These are phyloP conservation scores for Echinochloa phyllopogon DNA, from an alignment of 176 grass and related monocot genomes.

Conservation along the genomic window DNA sequence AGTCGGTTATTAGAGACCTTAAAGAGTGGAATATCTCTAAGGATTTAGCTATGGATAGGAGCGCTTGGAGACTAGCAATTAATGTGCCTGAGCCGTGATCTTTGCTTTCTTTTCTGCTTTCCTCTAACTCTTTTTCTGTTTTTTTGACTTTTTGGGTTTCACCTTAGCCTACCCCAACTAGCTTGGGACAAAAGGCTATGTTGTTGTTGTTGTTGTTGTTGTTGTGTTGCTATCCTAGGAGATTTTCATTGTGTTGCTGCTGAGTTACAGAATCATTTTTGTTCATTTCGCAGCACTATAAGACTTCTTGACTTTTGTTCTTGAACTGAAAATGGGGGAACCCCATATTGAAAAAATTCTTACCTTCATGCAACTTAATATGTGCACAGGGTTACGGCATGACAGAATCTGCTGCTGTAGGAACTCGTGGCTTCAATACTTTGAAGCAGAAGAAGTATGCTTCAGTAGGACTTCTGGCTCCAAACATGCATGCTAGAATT, in stretches of 20 bases:
- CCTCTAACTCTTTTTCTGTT: too few species aligned
- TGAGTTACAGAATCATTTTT: neutral
- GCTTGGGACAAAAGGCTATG: too few species aligned
- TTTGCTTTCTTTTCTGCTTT: too few species aligned
- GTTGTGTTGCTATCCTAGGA: neutral
- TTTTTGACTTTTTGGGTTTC: too few species aligned
- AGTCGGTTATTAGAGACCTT: too few species aligned
- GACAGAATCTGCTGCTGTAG: conserved; percentile 93
- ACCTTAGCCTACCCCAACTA: too few species aligned
- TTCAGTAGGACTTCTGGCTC: conserved; percentile 88
- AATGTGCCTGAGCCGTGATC: too few species aligned
- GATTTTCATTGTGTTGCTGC: neutral
- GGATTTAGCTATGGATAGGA: too few species aligned
- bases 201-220: too few species aligned
- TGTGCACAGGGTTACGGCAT: conserved; percentile 85
- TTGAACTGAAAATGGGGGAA: neutral
- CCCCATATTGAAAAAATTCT: neutral
- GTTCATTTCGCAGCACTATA: neutral
- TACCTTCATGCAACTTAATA: neutral
- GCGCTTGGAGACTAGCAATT: too few species aligned
- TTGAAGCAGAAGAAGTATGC: conserved; percentile 58
- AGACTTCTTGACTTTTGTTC: neutral
- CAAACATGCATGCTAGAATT: conserved; percentile 85
- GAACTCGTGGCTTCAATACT: conserved; percentile 86
- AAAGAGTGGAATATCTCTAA: too few species aligned